Base-by-base conservation (phyloP, 495 filamentous ascomycete species). In the Xylaria longipes region DNA sequence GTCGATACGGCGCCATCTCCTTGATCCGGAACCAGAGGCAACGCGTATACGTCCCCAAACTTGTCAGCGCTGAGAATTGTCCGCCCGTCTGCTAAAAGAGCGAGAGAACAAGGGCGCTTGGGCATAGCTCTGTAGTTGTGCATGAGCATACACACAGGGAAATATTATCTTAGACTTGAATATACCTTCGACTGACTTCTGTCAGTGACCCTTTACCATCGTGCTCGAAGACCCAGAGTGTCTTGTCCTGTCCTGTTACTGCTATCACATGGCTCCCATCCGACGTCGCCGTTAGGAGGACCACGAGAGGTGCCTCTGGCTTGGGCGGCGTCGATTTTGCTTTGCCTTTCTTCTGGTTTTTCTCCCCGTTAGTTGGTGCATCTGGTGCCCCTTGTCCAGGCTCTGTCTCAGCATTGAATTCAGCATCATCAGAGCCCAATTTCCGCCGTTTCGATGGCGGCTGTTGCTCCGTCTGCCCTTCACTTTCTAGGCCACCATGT, bases 31-130 rank as follows among this genome's bases (percentile, higher is more conserved):
- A 94, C 78, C 3, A 98, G 81, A 4, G 96, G 95, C n/a, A 99
- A 79, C 7, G 91, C 86, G 80, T 96, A 98, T 70, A 97, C 95
- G 81, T 99, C 96, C 41, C 96, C 96, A 76, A 97, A 97, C 78
- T 98, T 99, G 81, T 99, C 97, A 41, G 89, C 94, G 68, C 86
- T 89, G 35, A 98, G 80, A 70, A 98, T 93, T 3, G 86, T 92
- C 3, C 81, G 82, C 52, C 89, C 87, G 78, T 94, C 89, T 29
- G 85, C 75, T 1, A 92, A 90, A 58, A 98, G 80, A 60, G 86
- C 82, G 68, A 99, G 79, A 58, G 92, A 88, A 77, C 89, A 93
- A 37, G 93, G 93, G 52, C 94, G 90, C 82, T 98, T 98, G 50
- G 94, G 92, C 93, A 98, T 97, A 70, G 79, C 80, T 81, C 94